These are phyloP conservation scores for Pluteus cervinus DNA, from an alignment of 768 basidiomycete species.

Conservation along the genomic window DNA sequence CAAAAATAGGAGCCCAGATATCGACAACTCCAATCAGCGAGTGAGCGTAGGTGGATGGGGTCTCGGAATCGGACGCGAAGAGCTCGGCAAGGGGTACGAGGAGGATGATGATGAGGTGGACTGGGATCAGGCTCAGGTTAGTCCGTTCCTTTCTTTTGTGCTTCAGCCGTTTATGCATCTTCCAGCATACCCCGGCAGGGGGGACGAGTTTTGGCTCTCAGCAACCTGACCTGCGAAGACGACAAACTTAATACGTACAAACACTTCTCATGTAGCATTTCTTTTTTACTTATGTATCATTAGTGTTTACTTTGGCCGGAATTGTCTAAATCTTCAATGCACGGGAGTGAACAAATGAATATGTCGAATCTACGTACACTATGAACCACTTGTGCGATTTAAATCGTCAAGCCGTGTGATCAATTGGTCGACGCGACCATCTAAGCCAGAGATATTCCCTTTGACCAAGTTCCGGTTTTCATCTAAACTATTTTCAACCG, in stretches of 20 bases:
- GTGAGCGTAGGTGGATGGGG: conserved; percentile 73
- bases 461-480: conserved; percentile 68
- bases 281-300: too few relatives aligned
- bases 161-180: background rate
- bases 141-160: background rate
- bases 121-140: conserved; percentile 68
- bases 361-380: too few relatives aligned
- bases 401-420: conserved; percentile 38
- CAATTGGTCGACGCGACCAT: conserved; percentile 39
- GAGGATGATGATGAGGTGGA: conserved; percentile 61
- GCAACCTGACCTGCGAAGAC: too few relatives aligned
- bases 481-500: conserved; percentile 70
- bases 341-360: too few relatives aligned
- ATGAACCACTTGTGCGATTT: conserved; percentile 13
- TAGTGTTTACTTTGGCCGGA: too few relatives aligned
- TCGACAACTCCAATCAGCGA: conserved; percentile 30
- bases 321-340: too few relatives aligned
- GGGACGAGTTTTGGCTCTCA: too few relatives aligned
- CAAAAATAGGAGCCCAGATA: conserved; percentile 44
- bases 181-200: too few relatives aligned
- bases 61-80: conserved; percentile 54
- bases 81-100: conserved; percentile 41
- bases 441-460: conserved; percentile 69
- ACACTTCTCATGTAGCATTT: too few relatives aligned
- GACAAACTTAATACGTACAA: too few relatives aligned